phyloP scores from a whole-genome alignment of 2,329 filamentous ascomycete genomes.

The Cryphonectria nitschkei region DNA sequence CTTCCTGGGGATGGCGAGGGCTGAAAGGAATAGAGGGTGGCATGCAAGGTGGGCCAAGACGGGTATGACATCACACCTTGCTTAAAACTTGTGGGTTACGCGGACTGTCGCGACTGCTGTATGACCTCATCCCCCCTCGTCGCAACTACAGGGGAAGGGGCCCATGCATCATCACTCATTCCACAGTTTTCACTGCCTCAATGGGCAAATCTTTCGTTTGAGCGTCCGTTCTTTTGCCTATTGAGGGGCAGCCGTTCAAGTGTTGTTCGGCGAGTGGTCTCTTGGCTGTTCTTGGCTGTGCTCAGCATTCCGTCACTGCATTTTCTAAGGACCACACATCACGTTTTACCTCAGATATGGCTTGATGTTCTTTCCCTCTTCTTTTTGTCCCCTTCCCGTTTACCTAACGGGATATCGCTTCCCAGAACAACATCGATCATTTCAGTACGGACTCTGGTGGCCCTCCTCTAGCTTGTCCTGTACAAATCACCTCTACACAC shows the following conservation, averaged over 20 bases:
- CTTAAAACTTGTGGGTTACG: background rate
- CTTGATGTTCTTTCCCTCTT: background rate
- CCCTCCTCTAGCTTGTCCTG: background rate
- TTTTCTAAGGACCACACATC: background rate
- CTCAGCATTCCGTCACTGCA: background rate
- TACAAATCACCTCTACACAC: background rate
- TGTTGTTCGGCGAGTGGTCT: background rate
- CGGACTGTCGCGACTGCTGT: background rate
- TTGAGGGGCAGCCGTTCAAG: background rate
- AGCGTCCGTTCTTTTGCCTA: background rate
- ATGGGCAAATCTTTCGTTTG: background rate
- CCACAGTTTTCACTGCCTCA: background rate
- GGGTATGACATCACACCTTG: constrained; percentile 18
- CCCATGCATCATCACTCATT: background rate
- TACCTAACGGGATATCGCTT: background rate
- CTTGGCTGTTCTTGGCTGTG: constrained; percentile 1
- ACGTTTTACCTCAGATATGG: background rate
- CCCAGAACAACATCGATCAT: background rate
- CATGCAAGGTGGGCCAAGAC: background rate
- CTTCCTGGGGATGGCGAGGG: background rate
- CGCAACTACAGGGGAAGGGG: background rate
- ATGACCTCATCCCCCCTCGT: constrained; percentile 16
- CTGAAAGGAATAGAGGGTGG: background rate
- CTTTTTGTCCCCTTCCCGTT: background rate
- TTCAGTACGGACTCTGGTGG: background rate